These are phyloP conservation scores for Penicillium thymicola DNA, from an alignment of 2,329 filamentous ascomycete species.

Conservation along the genomic window DNA sequence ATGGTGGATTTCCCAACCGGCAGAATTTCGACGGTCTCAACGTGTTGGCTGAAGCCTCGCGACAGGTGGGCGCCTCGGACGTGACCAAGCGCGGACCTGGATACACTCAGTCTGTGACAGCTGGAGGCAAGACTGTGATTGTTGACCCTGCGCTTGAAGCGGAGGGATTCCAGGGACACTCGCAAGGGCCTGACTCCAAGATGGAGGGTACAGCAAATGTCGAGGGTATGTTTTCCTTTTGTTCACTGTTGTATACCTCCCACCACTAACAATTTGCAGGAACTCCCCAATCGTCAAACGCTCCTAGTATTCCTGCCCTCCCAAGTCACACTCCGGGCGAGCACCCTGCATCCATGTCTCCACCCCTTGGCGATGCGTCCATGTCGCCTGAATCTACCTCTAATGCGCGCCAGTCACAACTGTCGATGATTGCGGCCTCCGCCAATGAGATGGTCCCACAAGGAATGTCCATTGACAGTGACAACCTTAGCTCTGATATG, in stretches of 20 bases:
- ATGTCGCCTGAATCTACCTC: conserved; percentile 36
- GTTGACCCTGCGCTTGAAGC: conserved; percentile 44
- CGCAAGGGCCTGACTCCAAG: conserved; percentile 23
- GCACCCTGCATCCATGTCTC: conserved; percentile 34
- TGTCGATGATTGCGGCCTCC: conserved; percentile 47
- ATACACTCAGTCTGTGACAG: conserved; percentile 40
- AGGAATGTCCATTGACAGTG: conserved; percentile 35
- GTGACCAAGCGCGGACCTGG: conserved; percentile 43
- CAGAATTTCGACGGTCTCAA: conserved; percentile 77
- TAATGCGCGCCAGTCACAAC: conserved; percentile 41
- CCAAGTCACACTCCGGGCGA: conserved; percentile 32
- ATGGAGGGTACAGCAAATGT: conserved; percentile 12
- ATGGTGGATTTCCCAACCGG: conserved; percentile 47
- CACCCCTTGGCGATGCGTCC: conserved; percentile 32
- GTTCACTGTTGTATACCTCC: not conserved
- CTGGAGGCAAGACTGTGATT: conserved; percentile 41
- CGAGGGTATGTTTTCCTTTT: conserved; percentile 11
- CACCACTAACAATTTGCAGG: conserved; percentile 23
- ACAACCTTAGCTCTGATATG: conserved; percentile 28
- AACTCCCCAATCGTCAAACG: conserved; percentile 30
- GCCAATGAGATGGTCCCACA: conserved; percentile 47
- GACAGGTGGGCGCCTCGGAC: conserved; percentile 63
- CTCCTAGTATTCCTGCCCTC: conserved; percentile 31
- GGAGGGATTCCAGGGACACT: conserved; percentile 37
- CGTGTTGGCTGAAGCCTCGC: conserved; percentile 82